A percentile compares a stretch with the other conserved stretches of the same genome.
Evolutionary conservation across 148 eudicot species (phyloP).

Genomic region (Vaccinium vitisidaea): DNA sequence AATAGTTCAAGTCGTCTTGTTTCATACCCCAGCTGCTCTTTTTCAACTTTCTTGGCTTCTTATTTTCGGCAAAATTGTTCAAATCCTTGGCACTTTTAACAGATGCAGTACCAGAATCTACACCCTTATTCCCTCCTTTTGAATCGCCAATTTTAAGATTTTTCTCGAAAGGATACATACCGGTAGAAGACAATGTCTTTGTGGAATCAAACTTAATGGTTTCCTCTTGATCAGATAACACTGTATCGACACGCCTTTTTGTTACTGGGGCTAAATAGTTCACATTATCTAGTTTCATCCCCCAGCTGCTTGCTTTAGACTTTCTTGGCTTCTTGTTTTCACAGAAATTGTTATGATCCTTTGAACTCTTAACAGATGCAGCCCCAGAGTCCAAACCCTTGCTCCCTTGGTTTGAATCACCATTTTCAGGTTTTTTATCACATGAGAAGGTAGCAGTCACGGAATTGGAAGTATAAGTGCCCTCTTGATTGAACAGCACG

Average conservation of each 20-base stretch:
- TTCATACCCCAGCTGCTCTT: conserved; percentile 21
- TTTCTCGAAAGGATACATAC: conserved; percentile 6
- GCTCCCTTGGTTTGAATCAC: not conserved
- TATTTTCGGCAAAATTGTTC: conserved; percentile 10
- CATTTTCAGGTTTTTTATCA: conserved; percentile 13
- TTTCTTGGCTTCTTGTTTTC: conserved; percentile 26
- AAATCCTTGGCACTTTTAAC: conserved; percentile 12
- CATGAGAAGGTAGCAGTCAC: not conserved
- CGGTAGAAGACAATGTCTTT: not conserved
- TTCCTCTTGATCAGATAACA: not conserved
- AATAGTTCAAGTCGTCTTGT: conserved; percentile 15
- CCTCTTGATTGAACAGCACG: not conserved
- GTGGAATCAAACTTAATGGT: not conserved
- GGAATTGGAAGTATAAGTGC: not conserved
- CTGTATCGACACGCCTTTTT: conserved; percentile 20
- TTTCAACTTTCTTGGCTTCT: conserved; percentile 23
- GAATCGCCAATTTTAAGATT: not conserved
- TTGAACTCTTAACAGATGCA: not conserved
- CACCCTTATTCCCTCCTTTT: not conserved
- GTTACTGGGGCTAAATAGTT: conserved; percentile 20
- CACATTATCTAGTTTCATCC: conserved; percentile 17
- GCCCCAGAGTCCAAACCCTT: conserved; percentile 7
- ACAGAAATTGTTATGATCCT: conserved; percentile 12
- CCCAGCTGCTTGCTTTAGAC: conserved; percentile 12
- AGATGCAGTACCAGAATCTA: not conserved